Base-by-base conservation (phyloP, 176 grass and related monocot genomes). In the Calamus simplicifolius region DNA sequence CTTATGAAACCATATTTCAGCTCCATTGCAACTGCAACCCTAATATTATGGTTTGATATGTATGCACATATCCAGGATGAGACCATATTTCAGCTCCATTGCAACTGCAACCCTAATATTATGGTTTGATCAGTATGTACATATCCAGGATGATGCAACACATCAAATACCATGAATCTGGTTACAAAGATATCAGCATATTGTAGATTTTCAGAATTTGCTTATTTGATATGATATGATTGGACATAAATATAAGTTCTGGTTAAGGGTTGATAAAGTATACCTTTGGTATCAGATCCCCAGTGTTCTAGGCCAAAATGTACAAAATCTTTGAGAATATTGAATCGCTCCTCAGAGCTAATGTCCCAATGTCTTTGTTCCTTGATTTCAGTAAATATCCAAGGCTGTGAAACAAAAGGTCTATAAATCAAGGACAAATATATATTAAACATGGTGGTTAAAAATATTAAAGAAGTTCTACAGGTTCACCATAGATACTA, bases 381-480 rank as follows among this genome's bases (percentile, higher is more conserved):
- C 77, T 96, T 96, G 69, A 96, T 85, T 75, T 96, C 92, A 29
- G 92, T 96, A 82, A 96, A 90, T 90, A 96, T 74, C 92, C 92
- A 96, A 55, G 92, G 86, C 86, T 96, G 81, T 52, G 19, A 81
- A 58, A 54, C 13, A 23, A 29, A 66, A 56, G 69, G 19, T 63
- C 5, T 7, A 30, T 10, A 18, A 74, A 68, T 63, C 23, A 18
- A 48, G 0, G 6, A 17, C 16, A 43, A 13, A 21, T 29, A 25
- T 25, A 29, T 4, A 43, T 50, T 16, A 5, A 27, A 35, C 48
- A 71, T 49, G 43, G 35, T 43, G 35, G 3, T 43, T 43, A 43
- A 43, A 12, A 43, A 2, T 43, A 43, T 43, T 12, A 1, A 43
- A 43, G 35, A 2, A 43, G 35, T 43, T 56, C 53, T 56, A 12